phyloP scores from a whole-genome alignment of 805 yeast species.

The Danielia oregonensis region DNA sequence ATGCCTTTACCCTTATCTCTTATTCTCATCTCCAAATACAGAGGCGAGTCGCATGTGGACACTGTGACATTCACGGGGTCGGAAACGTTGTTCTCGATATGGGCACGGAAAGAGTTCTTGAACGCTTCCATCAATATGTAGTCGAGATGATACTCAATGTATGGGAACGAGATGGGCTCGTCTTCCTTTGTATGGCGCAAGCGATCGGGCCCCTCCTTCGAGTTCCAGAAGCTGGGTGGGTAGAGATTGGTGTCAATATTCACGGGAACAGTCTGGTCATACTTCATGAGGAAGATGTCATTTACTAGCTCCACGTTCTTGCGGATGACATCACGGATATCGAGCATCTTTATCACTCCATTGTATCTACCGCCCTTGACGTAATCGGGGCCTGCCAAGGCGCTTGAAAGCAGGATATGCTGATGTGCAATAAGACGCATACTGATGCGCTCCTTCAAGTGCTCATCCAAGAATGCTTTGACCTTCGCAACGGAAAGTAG shows the following conservation, averaged over 20 bases:
- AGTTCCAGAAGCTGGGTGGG: conserved; percentile 26
- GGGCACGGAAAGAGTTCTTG: conserved; percentile 86
- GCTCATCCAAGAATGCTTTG: conserved; percentile 65
- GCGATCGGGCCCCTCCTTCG: conserved; percentile 20
- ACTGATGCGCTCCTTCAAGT: conserved; percentile 78
- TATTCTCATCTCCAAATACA: conserved; percentile 65
- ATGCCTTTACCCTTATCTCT: conserved; percentile 92
- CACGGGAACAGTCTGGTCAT: conserved; percentile 68
- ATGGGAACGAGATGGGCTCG: conserved; percentile 64
- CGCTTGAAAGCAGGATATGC: conserved; percentile 59
- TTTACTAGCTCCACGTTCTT: conserved; percentile 72
- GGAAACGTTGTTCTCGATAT: conserved; percentile 58
- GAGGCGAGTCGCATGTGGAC: conserved; percentile 27
- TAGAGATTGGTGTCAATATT: conserved; percentile 44
- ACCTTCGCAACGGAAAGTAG: conserved; percentile 46
- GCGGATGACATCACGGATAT: conserved; percentile 59
- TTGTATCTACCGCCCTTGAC: conserved; percentile 54
- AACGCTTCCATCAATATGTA: conserved; percentile 82
- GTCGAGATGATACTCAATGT: conserved; percentile 83
- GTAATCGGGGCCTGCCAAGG: conserved; percentile 37
- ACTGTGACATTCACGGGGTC: conserved; percentile 40
- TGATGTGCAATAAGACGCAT: conserved; percentile 87
- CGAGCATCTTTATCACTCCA: conserved; percentile 59
- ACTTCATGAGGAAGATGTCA: conserved; percentile 79
- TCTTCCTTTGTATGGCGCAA: conserved; percentile 26